These are phyloP conservation scores for Penicillium capsulatum DNA, from an alignment of 2,329 filamentous ascomycete genomes.

Conservation along the genomic window DNA sequence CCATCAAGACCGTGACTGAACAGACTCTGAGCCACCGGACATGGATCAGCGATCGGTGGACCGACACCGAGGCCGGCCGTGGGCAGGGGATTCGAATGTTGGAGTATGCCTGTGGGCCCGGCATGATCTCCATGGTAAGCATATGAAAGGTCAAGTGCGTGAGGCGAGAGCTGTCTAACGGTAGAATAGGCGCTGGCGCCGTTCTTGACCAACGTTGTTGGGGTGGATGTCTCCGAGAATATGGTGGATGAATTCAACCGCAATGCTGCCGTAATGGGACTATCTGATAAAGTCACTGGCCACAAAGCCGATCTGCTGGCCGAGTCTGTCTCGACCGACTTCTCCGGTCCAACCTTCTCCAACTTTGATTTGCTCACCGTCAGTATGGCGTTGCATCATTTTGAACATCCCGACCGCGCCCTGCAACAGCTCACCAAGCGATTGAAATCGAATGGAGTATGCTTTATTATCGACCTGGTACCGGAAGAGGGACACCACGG, in stretches of 20 bases:
- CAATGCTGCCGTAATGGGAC: conserved; percentile 50
- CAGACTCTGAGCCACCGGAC: conserved; percentile 52
- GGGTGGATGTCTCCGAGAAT: conserved; percentile 65
- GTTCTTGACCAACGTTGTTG: conserved; percentile 59
- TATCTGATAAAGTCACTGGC: conserved; percentile 54
- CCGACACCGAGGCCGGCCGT: conserved; percentile 28
- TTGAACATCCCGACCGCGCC: conserved; percentile 60
- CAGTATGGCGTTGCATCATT: conserved; percentile 63
- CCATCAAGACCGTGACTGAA: conserved; percentile 51
- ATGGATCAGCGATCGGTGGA: conserved; percentile 61
- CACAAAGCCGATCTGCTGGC: conserved; percentile 56
- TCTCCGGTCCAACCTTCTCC: conserved; percentile 60
- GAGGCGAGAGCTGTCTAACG: neutral
- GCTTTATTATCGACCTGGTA: conserved; percentile 66
- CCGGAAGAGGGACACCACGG: conserved; percentile 46
- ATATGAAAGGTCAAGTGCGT: neutral
- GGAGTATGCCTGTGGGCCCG: conserved; percentile 74
- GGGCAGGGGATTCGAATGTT: conserved; percentile 50
- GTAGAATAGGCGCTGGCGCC: conserved; percentile 54
- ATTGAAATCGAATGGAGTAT: conserved; percentile 61
- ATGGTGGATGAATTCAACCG: conserved; percentile 68
- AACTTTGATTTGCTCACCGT: conserved; percentile 66
- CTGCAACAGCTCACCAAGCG: conserved; percentile 58
- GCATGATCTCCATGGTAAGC: conserved; percentile 62
- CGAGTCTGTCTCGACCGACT: conserved; percentile 50